Conservation (phyloP, 345 rosid species). For the Bruguiera parviflora region DNA sequence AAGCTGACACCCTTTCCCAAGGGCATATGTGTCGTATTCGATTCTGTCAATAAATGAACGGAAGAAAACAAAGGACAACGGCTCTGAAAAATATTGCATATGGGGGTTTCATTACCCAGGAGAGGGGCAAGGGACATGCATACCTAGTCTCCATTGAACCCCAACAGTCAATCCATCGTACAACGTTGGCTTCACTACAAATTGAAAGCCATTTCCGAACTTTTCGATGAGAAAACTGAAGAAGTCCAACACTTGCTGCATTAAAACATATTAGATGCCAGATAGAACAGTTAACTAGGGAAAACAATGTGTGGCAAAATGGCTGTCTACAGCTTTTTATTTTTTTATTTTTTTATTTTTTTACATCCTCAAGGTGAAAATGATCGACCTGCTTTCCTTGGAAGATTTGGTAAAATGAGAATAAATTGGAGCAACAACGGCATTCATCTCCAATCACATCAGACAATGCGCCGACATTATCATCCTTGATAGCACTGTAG, state of each 20-base stretch:
- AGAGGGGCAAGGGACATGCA: not conserved
- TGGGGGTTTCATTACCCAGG: not conserved
- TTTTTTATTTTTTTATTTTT: too few relatives aligned
- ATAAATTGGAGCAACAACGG: constrained; percentile 55
- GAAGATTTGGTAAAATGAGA: constrained; percentile 42
- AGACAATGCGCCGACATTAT: constrained; percentile 42
- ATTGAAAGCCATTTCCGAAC: constrained; percentile 54
- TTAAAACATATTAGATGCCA: not conserved
- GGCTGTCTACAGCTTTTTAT: too few relatives aligned
- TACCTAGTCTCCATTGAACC: constrained; percentile 67
- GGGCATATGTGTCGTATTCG: constrained; percentile 50
- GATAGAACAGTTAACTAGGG: too few relatives aligned
- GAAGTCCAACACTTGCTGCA: constrained; percentile 75
- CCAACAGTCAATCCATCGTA: constrained; percentile 67
- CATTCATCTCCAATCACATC: constrained; percentile 72
- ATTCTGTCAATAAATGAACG: constrained; percentile 41
- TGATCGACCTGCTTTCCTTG: constrained; percentile 66
- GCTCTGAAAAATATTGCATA: not conserved
- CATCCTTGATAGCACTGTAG: constrained; percentile 45
- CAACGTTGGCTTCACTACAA: constrained; percentile 50
- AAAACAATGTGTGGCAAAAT: too few relatives aligned
- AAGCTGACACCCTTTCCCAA: constrained; percentile 76
- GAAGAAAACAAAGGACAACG: not conserved
- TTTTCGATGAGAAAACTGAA: constrained; percentile 44
- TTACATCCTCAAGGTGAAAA: too few relatives aligned